Percentiles rank a stretch among this genome's conserved stretches.
Conservation (phyloP, 768 basidiomycete genomes). For the Lentinus tigrinus region DNA sequence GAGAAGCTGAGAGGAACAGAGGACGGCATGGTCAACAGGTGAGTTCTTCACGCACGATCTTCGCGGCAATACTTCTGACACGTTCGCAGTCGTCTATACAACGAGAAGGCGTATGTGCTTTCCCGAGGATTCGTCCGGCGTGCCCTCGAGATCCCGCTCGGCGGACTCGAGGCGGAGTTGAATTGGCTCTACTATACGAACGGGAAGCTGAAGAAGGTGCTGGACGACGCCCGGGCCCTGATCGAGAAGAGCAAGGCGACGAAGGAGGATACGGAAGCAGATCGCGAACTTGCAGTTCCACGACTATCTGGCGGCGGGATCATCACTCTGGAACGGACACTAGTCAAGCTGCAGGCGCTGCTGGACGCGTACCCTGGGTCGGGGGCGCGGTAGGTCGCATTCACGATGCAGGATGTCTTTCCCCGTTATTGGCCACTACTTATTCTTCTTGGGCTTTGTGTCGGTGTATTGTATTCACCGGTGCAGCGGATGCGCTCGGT, state of each 20-base stretch:
- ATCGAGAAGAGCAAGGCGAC: slow-evolving; percentile 63
- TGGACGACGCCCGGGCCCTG: slow-evolving; percentile 58
- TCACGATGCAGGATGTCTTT: neutral
- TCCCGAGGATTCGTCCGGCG: slow-evolving; percentile 89
- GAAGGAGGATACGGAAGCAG: slow-evolving; percentile 32
- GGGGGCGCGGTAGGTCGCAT: neutral
- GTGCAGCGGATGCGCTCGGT: too few relatives aligned
- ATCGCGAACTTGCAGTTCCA: slow-evolving; percentile 61
- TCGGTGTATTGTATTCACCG: neutral
- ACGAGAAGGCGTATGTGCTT: slow-evolving; percentile 89
- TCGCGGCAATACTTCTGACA: neutral
- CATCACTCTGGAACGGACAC: slow-evolving; percentile 72
- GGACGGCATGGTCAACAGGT: slow-evolving; percentile 88
- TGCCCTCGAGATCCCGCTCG: slow-evolving; percentile 77
- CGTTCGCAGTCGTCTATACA: slow-evolving; percentile 76
- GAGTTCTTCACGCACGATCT: slow-evolving; percentile 9
- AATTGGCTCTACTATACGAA: slow-evolving; percentile 67
- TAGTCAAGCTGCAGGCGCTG: slow-evolving; percentile 60
- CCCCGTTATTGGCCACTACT: neutral
- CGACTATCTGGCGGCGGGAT: slow-evolving; percentile 77
- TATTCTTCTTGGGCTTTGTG: neutral
- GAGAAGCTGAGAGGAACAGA: slow-evolving; percentile 90
- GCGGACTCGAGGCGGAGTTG: slow-evolving; percentile 71
- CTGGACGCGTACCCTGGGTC: slow-evolving; percentile 18
- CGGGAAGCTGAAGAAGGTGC: slow-evolving; percentile 66